A percentile compares a stretch with the other conserved stretches of the same genome.
phyloP scores from a whole-genome alignment of 306 rosid genomes.

The Trifolium pratense region DNA sequence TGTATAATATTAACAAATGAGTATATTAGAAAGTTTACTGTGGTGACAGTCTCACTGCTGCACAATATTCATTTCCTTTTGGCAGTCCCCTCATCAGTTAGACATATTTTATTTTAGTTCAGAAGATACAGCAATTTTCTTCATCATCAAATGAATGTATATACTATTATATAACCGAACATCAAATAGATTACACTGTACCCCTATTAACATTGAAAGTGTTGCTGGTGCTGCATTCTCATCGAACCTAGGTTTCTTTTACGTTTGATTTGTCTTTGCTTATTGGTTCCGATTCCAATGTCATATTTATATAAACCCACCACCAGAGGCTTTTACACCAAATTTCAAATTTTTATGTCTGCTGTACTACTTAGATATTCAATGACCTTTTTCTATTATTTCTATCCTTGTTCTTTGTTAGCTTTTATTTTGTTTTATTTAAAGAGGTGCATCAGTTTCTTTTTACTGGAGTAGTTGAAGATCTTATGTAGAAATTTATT shows the following conservation, averaged over 20 bases:
- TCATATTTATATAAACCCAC: not conserved
- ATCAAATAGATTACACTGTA: not conserved
- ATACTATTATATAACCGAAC: not conserved
- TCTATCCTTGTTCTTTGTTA: conserved; percentile 20
- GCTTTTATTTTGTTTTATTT: conserved; percentile 7
- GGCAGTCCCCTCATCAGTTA: not conserved
- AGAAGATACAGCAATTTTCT: conserved; percentile 11
- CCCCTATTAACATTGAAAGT: conserved; percentile 9
- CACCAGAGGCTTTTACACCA: not conserved
- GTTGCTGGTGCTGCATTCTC: conserved; percentile 23
- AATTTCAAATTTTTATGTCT: conserved; percentile 8
- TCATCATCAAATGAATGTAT: not conserved
- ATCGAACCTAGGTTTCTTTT: conserved; percentile 24
- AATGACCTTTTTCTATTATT: conserved; percentile 13
- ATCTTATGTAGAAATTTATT: not conserved
- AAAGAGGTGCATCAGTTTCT: not conserved
- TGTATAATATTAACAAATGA: conserved; percentile 12
- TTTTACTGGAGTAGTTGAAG: conserved; percentile 15
- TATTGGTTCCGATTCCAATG: conserved; percentile 2
- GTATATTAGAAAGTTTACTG: conserved; percentile 1
- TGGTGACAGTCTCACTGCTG: conserved; percentile 21
- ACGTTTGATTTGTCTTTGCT: conserved; percentile 17
- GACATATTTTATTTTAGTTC: conserved; percentile 22
- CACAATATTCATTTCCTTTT: conserved; percentile 20
- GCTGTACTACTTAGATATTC: not conserved